Evolutionary conservation across 108 stramenopile genomes (phyloP).

Genomic region (Pseudonitzschia pungens): DNA sequence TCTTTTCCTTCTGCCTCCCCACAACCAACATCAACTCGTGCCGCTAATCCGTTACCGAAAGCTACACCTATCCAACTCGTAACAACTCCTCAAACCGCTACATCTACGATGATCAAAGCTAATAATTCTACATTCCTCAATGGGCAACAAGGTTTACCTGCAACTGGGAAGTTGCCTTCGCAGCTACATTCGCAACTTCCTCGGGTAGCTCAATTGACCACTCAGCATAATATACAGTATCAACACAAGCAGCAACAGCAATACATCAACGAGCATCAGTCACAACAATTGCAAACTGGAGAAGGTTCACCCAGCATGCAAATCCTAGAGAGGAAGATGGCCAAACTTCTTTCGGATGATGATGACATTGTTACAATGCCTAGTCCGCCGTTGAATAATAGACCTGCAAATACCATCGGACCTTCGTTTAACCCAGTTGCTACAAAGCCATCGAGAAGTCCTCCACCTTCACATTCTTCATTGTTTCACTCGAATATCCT

Average conservation of each 20-base stretch:
- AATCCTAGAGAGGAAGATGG: slow-evolving; percentile 34
- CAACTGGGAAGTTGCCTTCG: not conserved
- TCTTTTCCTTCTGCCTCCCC: not conserved
- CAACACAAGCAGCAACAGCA: not conserved
- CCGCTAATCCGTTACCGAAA: not conserved
- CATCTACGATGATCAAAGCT: not conserved
- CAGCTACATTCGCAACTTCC: not conserved
- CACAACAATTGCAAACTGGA: slow-evolving; percentile 7
- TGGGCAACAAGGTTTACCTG: not conserved
- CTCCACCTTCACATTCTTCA: slow-evolving; percentile 14
- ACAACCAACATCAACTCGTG: not conserved
- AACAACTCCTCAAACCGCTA: slow-evolving; percentile 5
- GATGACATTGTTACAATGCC: slow-evolving; percentile 30
- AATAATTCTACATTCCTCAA: not conserved
- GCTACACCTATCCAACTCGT: not conserved
- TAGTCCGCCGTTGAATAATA: not conserved
- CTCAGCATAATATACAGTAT: not conserved
- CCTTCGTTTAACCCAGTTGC: not conserved
- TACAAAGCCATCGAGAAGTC: not conserved
- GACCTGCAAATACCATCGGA: slow-evolving; percentile 5
- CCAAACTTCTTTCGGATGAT: slow-evolving; percentile 33
- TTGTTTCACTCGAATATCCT: slow-evolving; percentile 1
- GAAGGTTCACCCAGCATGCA: slow-evolving; percentile 28
- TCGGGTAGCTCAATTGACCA: not conserved
- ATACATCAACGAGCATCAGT: not conserved